Evolutionary conservation across 129 eudicot genomes (phyloP).

Genomic region (Centrapalus pauciflorus): DNA sequence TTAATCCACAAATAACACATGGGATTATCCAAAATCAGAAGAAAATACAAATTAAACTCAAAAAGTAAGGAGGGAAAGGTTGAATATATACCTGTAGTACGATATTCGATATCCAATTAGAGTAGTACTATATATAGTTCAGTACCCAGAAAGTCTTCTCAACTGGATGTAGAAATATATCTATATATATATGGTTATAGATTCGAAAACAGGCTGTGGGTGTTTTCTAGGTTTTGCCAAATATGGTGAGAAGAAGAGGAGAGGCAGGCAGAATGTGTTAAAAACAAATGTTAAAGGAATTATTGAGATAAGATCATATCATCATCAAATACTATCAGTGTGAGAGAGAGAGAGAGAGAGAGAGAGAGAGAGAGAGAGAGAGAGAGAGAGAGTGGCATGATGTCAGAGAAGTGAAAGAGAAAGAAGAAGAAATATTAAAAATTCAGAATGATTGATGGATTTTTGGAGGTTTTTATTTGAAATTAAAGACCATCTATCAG

Average conservation of each 20-base stretch:
- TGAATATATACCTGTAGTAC: neutral
- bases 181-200: slow-evolving; percentile 9
- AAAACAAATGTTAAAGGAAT: slow-evolving; percentile 8
- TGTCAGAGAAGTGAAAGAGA: slow-evolving; percentile 32
- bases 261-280: neutral
- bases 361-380: slow-evolving; percentile 13
- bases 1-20: neutral
- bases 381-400: slow-evolving; percentile 11
- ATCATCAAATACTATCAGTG: neutral
- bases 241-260: slow-evolving; percentile 27
- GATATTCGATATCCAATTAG: neutral
- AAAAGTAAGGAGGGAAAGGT: neutral
- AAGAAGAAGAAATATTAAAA: slow-evolving; percentile 9
- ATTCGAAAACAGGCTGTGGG: slow-evolving; percentile 11
- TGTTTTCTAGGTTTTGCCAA: slow-evolving; percentile 25
- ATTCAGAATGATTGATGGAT: slow-evolving; percentile 15
- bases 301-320: slow-evolving; percentile 30
- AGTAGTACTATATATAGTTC: neutral
- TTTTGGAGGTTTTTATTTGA: no score
- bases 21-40: neutral
- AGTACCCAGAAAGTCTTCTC: neutral
- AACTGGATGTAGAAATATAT: neutral
- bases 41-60: neutral
- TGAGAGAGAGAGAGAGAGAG: neutral
- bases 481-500: no score